A percentile compares a stretch with the other conserved stretches of the same genome.
These are phyloP conservation scores for Aureobasidium leucospermi DNA, from an alignment of 2,329 filamentous ascomycete species.

Conservation along the genomic window DNA sequence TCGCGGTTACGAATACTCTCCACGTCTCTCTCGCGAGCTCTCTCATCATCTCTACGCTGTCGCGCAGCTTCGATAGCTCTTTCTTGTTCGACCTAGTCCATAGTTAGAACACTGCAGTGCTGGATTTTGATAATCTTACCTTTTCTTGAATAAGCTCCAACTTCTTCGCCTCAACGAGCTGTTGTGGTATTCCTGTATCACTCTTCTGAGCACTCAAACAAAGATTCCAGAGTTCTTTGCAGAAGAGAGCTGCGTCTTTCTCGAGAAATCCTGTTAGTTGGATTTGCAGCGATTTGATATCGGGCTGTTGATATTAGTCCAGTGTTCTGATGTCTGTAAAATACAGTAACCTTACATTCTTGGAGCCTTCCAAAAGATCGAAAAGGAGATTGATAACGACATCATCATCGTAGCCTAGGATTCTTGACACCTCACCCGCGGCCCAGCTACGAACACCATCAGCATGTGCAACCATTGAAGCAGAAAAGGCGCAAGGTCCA, in stretches of 20 bases:
- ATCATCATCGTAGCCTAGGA: conserved; percentile 89
- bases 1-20: conserved; percentile 61
- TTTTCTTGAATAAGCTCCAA: conserved; percentile 90
- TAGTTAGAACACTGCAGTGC: not conserved
- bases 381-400: conserved; percentile 83
- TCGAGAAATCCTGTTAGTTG: conserved; percentile 92
- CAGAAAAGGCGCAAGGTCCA: not conserved
- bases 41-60: conserved; percentile 62
- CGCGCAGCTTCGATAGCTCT: conserved; percentile 70
- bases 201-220: conserved; percentile 84
- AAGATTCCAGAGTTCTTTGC: conserved; percentile 88
- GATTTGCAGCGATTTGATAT: conserved; percentile 92
- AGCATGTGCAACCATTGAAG: not conserved
- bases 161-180: conserved; percentile 94
- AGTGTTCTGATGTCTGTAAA: not conserved
- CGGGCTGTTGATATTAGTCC: conserved; percentile 54
- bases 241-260: conserved; percentile 81
- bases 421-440: conserved; percentile 74
- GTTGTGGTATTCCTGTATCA: conserved; percentile 85
- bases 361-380: conserved; percentile 62
- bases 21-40: conserved; percentile 63
- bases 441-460: conserved; percentile 65
- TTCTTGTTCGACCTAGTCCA: conserved; percentile 67
- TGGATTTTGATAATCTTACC: conserved; percentile 44
- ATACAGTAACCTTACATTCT: conserved; percentile 55